Conservation (phyloP, 2,329 filamentous ascomycete genomes). For the Ceratocystis alfenasii region DNA sequence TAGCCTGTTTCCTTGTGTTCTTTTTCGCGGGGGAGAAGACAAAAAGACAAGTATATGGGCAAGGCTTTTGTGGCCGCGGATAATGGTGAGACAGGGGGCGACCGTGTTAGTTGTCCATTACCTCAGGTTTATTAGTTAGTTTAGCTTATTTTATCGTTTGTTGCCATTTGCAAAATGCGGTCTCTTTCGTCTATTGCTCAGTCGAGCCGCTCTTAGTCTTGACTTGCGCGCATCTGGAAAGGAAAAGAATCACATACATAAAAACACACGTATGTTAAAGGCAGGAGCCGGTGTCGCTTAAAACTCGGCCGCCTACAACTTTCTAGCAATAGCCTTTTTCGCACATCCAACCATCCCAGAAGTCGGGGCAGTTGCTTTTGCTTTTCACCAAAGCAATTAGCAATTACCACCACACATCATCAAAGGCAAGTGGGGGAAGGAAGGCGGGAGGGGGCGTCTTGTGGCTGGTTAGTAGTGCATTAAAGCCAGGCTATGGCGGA, state of each 20-base stretch:
- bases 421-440: too few relatives aligned
- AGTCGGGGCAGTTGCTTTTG: neutral
- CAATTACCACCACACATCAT: neutral
- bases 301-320: neutral
- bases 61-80: neutral
- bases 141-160: neutral
- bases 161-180: neutral
- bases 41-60: neutral
- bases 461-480: too few relatives aligned
- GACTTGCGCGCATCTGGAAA: neutral
- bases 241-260: neutral
- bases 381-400: neutral
- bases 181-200: too few relatives aligned
- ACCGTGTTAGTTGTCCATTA: neutral
- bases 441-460: too few relatives aligned
- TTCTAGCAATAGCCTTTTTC: neutral
- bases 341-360: neutral
- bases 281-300: conserved; percentile 1
- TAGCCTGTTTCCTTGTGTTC: neutral
- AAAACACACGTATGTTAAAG: neutral
- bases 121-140: neutral
- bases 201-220: neutral
- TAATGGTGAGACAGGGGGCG: conserved; percentile 1
- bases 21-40: neutral
- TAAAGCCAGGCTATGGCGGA: too few relatives aligned